Conservation (phyloP, 768 basidiomycete genomes). For the Coprinellus micaceus region DNA sequence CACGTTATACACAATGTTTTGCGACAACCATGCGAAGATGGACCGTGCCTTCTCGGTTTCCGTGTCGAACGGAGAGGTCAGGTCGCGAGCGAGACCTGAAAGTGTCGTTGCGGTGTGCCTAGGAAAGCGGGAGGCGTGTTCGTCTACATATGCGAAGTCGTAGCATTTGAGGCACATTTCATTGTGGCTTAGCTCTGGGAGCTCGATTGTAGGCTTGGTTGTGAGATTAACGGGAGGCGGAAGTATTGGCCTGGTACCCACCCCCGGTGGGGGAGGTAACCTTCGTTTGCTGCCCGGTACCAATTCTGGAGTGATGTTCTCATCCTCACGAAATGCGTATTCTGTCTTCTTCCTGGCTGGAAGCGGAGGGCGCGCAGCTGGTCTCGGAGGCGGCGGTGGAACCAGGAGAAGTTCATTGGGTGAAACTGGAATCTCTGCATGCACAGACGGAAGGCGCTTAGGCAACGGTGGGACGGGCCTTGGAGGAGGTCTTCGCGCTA, state of each 20-base stretch:
- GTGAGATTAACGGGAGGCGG: conserved; percentile 14
- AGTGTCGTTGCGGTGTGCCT: conserved; percentile 36
- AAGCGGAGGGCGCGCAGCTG: background rate
- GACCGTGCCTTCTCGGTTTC: conserved; percentile 45
- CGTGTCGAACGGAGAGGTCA: conserved; percentile 38
- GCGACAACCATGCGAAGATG: conserved; percentile 45
- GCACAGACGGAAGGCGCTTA: background rate
- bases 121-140: conserved; percentile 42
- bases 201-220: conserved; percentile 11
- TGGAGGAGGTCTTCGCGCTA: conserved; percentile 3
- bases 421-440: background rate
- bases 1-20: conserved; percentile 44
- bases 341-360: background rate
- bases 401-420: background rate
- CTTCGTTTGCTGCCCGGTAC: conserved; percentile 1
- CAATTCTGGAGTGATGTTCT: background rate
- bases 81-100: conserved; percentile 35
- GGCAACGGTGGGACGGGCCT: background rate
- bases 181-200: background rate
- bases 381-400: conserved; percentile 2
- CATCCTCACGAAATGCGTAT: no score
- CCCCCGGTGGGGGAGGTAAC: conserved; percentile 13
- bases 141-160: conserved; percentile 40
- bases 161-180: conserved; percentile 38
- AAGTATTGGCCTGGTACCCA: conserved; percentile 5